Evolutionary conservation across 2,329 filamentous ascomycete genomes (phyloP).

Genomic region (Fusarium clavum): DNA sequence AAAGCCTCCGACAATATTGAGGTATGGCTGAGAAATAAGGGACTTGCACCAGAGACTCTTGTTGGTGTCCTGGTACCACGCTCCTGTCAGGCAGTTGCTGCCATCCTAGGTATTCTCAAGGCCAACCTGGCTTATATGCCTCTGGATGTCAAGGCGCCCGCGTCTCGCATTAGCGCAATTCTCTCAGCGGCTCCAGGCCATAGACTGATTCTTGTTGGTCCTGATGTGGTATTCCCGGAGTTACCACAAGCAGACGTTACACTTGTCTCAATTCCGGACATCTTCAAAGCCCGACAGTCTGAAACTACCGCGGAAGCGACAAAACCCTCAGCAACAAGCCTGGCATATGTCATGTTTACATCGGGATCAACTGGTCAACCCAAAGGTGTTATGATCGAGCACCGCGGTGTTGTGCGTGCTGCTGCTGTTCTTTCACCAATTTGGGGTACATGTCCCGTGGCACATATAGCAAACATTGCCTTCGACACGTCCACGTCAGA

Average conservation of each 20-base stretch:
- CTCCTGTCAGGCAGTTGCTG: slow-evolving; percentile 9
- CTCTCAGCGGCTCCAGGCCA: neutral
- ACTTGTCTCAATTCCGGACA: neutral
- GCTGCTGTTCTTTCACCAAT: neutral
- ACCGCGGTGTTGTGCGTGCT: slow-evolving; percentile 2
- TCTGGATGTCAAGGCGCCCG: slow-evolving; percentile 22
- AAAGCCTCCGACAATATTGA: neutral
- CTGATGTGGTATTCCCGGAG: neutral
- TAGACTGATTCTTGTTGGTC: neutral
- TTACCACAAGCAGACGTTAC: neutral
- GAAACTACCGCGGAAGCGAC: neutral
- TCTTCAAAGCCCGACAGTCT: neutral
- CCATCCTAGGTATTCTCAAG: slow-evolving; percentile 32
- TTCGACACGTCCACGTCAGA: neutral
- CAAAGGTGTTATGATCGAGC: slow-evolving; percentile 37
- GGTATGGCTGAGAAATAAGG: neutral
- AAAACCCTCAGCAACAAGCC: slow-evolving; percentile 6
- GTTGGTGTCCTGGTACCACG: neutral
- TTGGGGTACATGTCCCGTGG: neutral
- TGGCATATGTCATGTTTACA: slow-evolving; percentile 42
- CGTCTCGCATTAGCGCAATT: neutral
- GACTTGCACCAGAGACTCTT: neutral
- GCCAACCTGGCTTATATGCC: slow-evolving; percentile 36
- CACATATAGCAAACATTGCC: neutral
- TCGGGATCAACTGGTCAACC: slow-evolving; percentile 44